Evolutionary conservation across 2,329 filamentous ascomycete species (phyloP).

Genomic region (Hypoxylon sp.): DNA sequence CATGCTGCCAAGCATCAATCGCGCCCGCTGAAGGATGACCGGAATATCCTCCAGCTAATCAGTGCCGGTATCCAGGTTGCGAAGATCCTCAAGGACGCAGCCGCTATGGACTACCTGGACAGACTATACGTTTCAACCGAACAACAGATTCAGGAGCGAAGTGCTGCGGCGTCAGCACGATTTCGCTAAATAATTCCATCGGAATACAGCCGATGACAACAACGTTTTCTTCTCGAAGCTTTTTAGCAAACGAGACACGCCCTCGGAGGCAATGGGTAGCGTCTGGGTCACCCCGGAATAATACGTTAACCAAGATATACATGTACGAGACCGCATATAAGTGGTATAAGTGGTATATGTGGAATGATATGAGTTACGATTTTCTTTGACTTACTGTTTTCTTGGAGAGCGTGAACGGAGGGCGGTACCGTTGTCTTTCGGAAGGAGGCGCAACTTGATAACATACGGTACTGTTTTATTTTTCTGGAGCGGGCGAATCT

Average conservation of each 20-base stretch:
- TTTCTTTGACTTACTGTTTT: slow-evolving; percentile 32
- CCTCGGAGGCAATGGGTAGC: slow-evolving; percentile 31
- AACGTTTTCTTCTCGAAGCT: slow-evolving; percentile 43
- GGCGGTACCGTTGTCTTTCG: slow-evolving; percentile 27
- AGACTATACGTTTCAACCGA: slow-evolving; percentile 85
- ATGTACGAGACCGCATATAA: slow-evolving; percentile 40
- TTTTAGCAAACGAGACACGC: slow-evolving; percentile 33
- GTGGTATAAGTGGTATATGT: slow-evolving; percentile 35
- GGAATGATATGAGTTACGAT: slow-evolving; percentile 45
- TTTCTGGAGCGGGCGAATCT: slow-evolving; percentile 22
- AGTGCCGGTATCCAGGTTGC: slow-evolving; percentile 89
- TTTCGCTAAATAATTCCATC: slow-evolving; percentile 52
- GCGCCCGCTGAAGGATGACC: slow-evolving; percentile 85
- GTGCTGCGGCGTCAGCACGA: slow-evolving; percentile 56
- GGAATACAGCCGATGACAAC: slow-evolving; percentile 35
- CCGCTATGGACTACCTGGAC: slow-evolving; percentile 85
- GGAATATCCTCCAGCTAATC: slow-evolving; percentile 88
- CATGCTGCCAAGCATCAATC: slow-evolving; percentile 87
- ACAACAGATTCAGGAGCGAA: slow-evolving; percentile 78
- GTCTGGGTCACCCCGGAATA: slow-evolving; percentile 30
- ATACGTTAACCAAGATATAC: slow-evolving; percentile 42
- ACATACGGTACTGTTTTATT: slow-evolving; percentile 12
- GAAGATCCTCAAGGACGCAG: slow-evolving; percentile 86
- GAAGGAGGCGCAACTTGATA: slow-evolving; percentile 28
- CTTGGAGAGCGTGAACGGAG: slow-evolving; percentile 29